Evolutionary conservation across 1,139 yeast species (phyloP), one percentile per base, ranked within the genome.

Genomic region (Pneumocystis oryctolagi): DNA sequence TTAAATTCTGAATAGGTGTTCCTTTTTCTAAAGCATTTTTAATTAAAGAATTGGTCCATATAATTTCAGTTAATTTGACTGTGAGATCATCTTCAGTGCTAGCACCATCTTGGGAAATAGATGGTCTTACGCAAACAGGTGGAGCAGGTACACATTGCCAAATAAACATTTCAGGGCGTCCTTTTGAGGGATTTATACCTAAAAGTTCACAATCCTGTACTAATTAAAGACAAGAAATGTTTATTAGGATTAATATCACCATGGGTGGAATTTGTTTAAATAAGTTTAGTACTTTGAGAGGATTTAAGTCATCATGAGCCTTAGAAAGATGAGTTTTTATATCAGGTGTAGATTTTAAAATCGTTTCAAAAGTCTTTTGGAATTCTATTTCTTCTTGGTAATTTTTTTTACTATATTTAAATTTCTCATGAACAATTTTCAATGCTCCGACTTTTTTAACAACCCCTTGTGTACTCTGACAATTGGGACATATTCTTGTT

Each of bases 131-230:
- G 79, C 98, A 94, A 30, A 94, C 97, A 0, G 99, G 99, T 0
- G 99, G 98, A 0, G 97, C 98, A 0, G 98, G 98, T 63, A 94
- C 79, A 73, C 90, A 94, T 70, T 96, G 81, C 99, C 98, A 94
- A 60, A 94, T 82, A 73, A 90, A 92, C 82, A 87, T 89, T 74
- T 92, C 98, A 1, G 98, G 98, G 68, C 98, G 80, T 56, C 97
- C 97, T 42, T 90, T 89, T 3, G 87, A 79, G 0, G 97, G 82
- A 72, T 92, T 95, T 67, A 94, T 84, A 62, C 98, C 99, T 56
- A 94, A 77, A 42, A 94, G 78, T 73, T 90, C 97, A 76, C 97
- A 90, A 71, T 94, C 98, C 59, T 57, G 25, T 20, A 30, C 9
- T 12, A 47, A 47, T 47, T 47, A 47, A 25, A 47, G 25, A 47